Base-by-base conservation (phyloP, 371 early-diverging fungal genomes). In the Phascolomyces articulosus region DNA sequence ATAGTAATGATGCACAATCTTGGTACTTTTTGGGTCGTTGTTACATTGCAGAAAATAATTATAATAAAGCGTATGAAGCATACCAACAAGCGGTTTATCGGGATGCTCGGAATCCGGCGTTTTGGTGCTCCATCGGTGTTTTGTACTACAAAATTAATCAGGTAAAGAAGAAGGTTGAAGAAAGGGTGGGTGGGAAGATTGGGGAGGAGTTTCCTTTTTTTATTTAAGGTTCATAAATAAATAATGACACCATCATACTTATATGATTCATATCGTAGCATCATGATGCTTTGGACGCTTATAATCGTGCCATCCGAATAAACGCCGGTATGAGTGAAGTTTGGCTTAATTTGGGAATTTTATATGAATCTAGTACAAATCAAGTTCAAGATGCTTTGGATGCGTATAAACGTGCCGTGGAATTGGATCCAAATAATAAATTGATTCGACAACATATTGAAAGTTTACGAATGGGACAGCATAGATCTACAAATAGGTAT, bases 91-190 rank as follows among this genome's bases (percentile, higher is more conserved):
- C 98, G 7, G 98, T 99, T 4, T 83, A 95, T 69, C 92, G 95
- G 24, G 98, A 99, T 70, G 91, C 92, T 10, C 88, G 90, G 49
- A 98, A 99, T 69, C 96, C 99, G 1, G 92, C 92, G 3, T 97
- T 96, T 72, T 99, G 99, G 99, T 98, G 98, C 74, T 96, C 97
- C 10, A 99, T 99, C 68, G 99, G 99, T 60, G 96, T 98, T 0
- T 82, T 99, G 0, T 99, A 99, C 69, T 98, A 91, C 81, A 95
- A 96, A 71, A 97, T 97, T 70, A 93, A 92, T 65, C 99, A 96
- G 63, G 63, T 63, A 29, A 10, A 9, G 8, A 31, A 20, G 10
- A 24, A 4, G n/a, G 13, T n/a, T 16, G 2, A 11, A 2, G 11
- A 34, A 34, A 1, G 34, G 34, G 34, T n/a, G n/a, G n/a, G n/a